phyloP scores from a whole-genome alignment of 768 basidiomycete species.

The Phanerodontia chrysosporium region DNA sequence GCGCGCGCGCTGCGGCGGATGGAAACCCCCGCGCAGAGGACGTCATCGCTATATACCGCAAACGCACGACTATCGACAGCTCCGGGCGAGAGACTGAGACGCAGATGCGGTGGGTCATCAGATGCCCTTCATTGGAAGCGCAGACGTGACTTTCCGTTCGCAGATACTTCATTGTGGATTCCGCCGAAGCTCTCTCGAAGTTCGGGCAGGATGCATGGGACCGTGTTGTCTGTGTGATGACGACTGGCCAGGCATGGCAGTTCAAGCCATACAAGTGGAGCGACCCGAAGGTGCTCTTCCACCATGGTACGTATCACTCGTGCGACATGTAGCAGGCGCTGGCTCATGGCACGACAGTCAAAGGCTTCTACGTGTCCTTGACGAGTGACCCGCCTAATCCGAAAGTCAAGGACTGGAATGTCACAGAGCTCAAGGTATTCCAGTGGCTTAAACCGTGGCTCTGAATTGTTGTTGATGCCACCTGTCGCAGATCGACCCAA shows the following conservation, averaged over 20 bases:
- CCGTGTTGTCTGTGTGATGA: conserved; percentile 95
- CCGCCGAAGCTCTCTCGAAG: conserved; percentile 87
- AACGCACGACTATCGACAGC: conserved; percentile 66
- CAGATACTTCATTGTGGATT: conserved; percentile 86
- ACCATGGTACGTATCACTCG: conserved; percentile 62
- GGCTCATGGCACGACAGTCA: conserved; percentile 49
- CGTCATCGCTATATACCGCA: conserved; percentile 83
- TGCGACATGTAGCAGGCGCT: not conserved
- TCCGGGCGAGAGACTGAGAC: conserved; percentile 54
- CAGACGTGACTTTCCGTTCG: not conserved
- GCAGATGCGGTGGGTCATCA: conserved; percentile 28
- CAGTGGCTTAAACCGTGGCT: not conserved
- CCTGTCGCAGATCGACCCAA: conserved; percentile 74
- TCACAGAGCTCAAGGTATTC: conserved; percentile 84
- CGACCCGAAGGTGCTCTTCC: conserved; percentile 88
- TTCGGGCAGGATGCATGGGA: conserved; percentile 95
- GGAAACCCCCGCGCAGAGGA: conserved; percentile 78
- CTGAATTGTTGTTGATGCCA: not conserved
- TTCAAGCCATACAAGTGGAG: conserved; percentile 97
- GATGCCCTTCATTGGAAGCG: not conserved
- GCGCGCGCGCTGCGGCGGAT: conserved; percentile 60
- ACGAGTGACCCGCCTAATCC: conserved; percentile 85
- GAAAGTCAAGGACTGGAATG: conserved; percentile 95
- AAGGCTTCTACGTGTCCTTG: conserved; percentile 95
- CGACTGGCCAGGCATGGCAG: conserved; percentile 98